phyloP scores from a whole-genome alignment of 2,329 filamentous ascomycete genomes.

The Cadophora malorum region DNA sequence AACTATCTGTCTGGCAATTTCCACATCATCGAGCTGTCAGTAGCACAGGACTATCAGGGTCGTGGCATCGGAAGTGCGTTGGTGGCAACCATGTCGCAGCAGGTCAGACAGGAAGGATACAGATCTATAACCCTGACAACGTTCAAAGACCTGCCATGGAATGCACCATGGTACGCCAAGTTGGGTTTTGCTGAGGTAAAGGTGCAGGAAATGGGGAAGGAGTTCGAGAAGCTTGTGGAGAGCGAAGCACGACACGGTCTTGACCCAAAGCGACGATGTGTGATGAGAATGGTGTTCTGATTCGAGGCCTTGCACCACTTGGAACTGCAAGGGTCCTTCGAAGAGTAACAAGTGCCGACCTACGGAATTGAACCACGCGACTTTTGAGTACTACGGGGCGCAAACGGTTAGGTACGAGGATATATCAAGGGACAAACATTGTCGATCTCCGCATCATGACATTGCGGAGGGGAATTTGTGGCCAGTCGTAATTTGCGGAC shows the following conservation, averaged over 20 bases:
- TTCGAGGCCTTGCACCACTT: not conserved
- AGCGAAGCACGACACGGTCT: slow-evolving; percentile 39
- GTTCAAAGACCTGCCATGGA: slow-evolving; percentile 41
- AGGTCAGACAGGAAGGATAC: slow-evolving; percentile 39
- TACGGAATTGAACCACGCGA: slow-evolving; percentile 15
- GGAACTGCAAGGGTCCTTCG: not conserved
- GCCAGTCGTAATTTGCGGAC: slow-evolving; percentile 1
- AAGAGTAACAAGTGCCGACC: slow-evolving; percentile 3
- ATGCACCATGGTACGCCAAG: slow-evolving; percentile 43
- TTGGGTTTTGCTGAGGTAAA: slow-evolving; percentile 42
- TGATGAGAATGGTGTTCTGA: slow-evolving; percentile 41
- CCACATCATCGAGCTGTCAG: slow-evolving; percentile 43
- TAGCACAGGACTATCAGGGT: slow-evolving; percentile 41
- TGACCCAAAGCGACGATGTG: slow-evolving; percentile 38
- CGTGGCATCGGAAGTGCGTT: slow-evolving; percentile 42
- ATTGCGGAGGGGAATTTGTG: not conserved
- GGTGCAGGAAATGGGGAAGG: slow-evolving; percentile 35
- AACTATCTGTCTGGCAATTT: slow-evolving; percentile 41
- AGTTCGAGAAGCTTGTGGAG: slow-evolving; percentile 38
- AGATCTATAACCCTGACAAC: slow-evolving; percentile 42
- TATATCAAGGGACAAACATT: slow-evolving; percentile 17
- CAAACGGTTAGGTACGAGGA: slow-evolving; percentile 14
- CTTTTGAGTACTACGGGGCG: not conserved
- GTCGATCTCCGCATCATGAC: not conserved
- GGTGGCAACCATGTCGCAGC: slow-evolving; percentile 40